These are phyloP conservation scores for Thielaviopsis punctulata DNA, from an alignment of 2,329 filamentous ascomycete species.

Conservation along the genomic window DNA sequence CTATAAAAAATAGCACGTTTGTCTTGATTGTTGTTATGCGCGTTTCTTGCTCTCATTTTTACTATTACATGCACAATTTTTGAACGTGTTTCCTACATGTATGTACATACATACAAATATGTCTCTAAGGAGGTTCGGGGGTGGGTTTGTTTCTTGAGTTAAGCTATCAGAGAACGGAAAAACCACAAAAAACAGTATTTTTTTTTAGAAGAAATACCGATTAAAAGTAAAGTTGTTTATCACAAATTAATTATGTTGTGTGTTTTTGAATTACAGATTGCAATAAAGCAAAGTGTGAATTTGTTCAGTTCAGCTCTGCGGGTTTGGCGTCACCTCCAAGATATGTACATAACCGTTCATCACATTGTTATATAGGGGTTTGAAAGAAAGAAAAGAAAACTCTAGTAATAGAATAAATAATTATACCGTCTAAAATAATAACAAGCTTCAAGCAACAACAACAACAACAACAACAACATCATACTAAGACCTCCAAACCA, in stretches of 20 bases:
- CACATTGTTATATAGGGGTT: neutral
- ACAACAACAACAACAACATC: too few relatives aligned
- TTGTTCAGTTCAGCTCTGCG: too few relatives aligned
- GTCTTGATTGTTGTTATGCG: neutral
- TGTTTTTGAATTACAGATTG: too few relatives aligned
- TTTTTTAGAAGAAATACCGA: constrained; percentile 8
- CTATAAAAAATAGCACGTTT: neutral
- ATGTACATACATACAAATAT: neutral
- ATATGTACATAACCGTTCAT: neutral
- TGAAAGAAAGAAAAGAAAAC: neutral
- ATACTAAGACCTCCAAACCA: too few relatives aligned
- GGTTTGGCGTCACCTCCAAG: too few relatives aligned
- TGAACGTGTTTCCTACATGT: neutral
- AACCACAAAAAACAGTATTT: too few relatives aligned
- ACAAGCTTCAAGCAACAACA: too few relatives aligned
- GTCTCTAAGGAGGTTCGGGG: neutral
- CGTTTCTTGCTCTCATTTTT: neutral
- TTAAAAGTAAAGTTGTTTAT: constrained; percentile 11
- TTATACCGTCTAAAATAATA: neutral
- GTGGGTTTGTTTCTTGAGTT: too few relatives aligned
- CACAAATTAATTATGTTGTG: too few relatives aligned
- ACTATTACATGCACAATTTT: too few relatives aligned
- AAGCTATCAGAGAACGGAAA: too few relatives aligned
- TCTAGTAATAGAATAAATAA: neutral
- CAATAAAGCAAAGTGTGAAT: too few relatives aligned